phyloP scores from a whole-genome alignment of 176 grass and related monocot genomes.

The Themeda triandra region DNA sequence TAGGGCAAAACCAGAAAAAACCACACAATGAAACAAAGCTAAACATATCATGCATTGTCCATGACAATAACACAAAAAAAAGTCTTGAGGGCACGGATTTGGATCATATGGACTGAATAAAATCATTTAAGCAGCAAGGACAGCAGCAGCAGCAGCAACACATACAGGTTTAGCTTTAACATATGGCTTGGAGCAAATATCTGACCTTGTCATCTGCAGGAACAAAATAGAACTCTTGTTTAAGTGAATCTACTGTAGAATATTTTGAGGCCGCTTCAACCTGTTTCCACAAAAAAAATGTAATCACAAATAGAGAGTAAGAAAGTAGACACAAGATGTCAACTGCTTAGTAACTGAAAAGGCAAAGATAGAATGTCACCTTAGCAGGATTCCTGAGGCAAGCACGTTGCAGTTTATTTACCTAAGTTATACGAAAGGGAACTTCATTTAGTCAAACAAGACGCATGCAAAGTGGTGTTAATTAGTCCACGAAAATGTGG shows the following conservation, averaged over 20 bases:
- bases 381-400: slow-evolving; percentile 95
- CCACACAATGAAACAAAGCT: not conserved
- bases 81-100: not conserved
- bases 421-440: slow-evolving; percentile 37
- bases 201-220: slow-evolving; percentile 76
- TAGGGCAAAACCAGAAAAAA: not conserved
- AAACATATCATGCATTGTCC: not conserved
- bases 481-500: not conserved
- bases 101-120: not conserved
- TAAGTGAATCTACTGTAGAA: slow-evolving; percentile 88
- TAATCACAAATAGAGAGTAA: slow-evolving; percentile 12
- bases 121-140: not conserved
- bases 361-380: slow-evolving; percentile 41
- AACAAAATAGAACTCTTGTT: slow-evolving; percentile 67
- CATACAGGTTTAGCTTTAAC: not conserved
- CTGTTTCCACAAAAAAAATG: slow-evolving; percentile 29
- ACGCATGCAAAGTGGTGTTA: not conserved
- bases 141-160: not conserved
- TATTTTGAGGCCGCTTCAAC: slow-evolving; percentile 78
- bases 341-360: not conserved
- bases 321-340: not conserved
- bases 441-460: slow-evolving; percentile 22
- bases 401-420: slow-evolving; percentile 83
- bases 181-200: not conserved
- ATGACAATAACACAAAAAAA: not conserved